A percentile compares a stretch with the other conserved stretches of the same genome.
These are phyloP conservation scores for Lodderomyces jiufengensis DNA, from an alignment of 1,139 yeast species.

Conservation along the genomic window DNA sequence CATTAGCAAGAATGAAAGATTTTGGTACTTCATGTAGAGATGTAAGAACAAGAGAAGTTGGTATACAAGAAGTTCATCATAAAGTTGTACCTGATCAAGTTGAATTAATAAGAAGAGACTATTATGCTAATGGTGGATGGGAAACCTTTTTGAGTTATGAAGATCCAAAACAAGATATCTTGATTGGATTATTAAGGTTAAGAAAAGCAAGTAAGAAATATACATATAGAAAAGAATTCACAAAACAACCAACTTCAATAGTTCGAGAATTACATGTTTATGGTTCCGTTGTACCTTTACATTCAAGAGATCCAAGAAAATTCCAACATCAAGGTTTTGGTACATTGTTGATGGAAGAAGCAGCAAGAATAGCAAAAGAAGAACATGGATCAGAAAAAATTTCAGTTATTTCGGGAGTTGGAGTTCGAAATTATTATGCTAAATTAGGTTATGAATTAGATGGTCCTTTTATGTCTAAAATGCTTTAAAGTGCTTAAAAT, in stretches of 20 bases:
- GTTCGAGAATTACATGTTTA: slow-evolving; percentile 96
- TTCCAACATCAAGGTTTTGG: slow-evolving; percentile 99
- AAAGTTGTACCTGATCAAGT: slow-evolving; percentile 97
- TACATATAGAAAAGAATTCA: slow-evolving; percentile 87
- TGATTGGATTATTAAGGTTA: slow-evolving; percentile 84
- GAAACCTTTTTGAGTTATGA: slow-evolving; percentile 95
- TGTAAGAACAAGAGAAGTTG: slow-evolving; percentile 98
- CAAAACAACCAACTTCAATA: slow-evolving; percentile 79
- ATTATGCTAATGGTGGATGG: slow-evolving; percentile 99
- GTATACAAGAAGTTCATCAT: slow-evolving; percentile 97
- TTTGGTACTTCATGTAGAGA: slow-evolving; percentile 96
- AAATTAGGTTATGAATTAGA: slow-evolving; percentile 87
- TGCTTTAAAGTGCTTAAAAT: too few relatives aligned
- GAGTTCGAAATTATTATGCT: slow-evolving; percentile 93
- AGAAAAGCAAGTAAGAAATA: slow-evolving; percentile 87
- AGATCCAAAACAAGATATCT: slow-evolving; percentile 94
- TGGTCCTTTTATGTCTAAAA: slow-evolving; percentile 88
- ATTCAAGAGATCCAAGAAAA: slow-evolving; percentile 95
- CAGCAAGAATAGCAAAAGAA: slow-evolving; percentile 90
- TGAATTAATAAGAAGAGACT: slow-evolving; percentile 91
- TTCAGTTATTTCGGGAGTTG: slow-evolving; percentile 95
- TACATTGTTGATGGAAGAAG: slow-evolving; percentile 95
- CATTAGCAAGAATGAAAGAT: slow-evolving; percentile 96
- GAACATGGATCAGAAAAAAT: slow-evolving; percentile 93
- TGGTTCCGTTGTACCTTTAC: slow-evolving; percentile 96